phyloP scores from a whole-genome alignment of 73 alveolate species.

The Paramecium primaurelia region DNA sequence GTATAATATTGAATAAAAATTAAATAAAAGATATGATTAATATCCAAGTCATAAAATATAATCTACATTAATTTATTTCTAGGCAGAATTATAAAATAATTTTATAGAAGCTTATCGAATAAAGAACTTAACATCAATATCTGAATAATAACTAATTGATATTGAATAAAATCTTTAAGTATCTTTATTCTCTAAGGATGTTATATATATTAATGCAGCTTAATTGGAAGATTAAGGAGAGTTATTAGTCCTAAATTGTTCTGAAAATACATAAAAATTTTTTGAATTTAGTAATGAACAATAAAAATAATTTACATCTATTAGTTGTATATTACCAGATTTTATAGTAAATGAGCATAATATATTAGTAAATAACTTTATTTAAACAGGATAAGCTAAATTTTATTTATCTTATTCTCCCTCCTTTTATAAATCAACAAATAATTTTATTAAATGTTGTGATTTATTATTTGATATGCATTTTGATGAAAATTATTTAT shows the following conservation, averaged over 20 bases:
- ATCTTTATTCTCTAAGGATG: not conserved
- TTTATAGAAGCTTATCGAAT: not conserved
- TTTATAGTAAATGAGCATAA: not conserved
- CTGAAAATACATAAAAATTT: not conserved
- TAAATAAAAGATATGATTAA: not conserved
- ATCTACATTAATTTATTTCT: not conserved
- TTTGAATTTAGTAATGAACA: not conserved
- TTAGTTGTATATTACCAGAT: not conserved
- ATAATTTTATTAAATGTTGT: not conserved
- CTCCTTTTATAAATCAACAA: not conserved
- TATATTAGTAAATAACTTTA: not conserved
- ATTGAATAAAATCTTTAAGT: not conserved
- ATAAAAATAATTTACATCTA: not conserved
- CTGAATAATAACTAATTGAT: not conserved
- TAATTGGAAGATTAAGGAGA: not conserved
- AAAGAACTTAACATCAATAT: not conserved
- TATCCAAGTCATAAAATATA: constrained; percentile 35
- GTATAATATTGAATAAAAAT: not conserved
- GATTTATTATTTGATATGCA: not conserved
- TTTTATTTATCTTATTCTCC: not conserved
- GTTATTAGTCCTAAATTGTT: not conserved
- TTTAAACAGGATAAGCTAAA: not conserved
- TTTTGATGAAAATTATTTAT: not conserved
- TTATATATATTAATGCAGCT: not conserved
- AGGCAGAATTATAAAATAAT: constrained; percentile 4